Conservation (phyloP, 2,329 filamentous ascomycete species). For the Verticillium dahliae region DNA sequence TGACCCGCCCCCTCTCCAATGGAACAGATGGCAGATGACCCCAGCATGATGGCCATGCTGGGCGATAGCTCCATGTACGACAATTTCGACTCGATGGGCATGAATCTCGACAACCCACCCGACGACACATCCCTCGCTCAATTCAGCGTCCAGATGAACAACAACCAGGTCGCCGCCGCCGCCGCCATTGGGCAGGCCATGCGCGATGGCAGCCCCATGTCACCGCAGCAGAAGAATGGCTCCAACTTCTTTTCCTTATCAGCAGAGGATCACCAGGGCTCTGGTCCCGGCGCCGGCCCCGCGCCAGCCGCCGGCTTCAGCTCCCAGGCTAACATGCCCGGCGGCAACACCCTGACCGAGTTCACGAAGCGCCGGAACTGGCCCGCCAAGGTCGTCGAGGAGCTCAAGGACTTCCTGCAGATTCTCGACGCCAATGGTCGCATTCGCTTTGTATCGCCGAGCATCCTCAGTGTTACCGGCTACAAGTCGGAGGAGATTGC, state of each 20-base stretch:
- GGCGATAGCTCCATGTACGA: conserved; percentile 31
- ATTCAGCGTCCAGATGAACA: conserved; percentile 4
- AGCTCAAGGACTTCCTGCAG: conserved; percentile 81
- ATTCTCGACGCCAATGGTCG: conserved; percentile 80
- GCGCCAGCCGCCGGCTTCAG: conserved; percentile 30
- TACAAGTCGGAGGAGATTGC: conserved; percentile 65
- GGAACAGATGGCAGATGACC: conserved; percentile 17
- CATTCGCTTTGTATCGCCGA: conserved; percentile 81
- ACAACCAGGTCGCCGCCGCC: conserved; percentile 19
- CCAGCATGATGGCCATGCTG: conserved; percentile 36
- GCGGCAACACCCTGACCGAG: conserved; percentile 44
- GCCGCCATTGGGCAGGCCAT: conserved; percentile 7
- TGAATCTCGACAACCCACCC: conserved; percentile 30
- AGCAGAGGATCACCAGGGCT: background rate
- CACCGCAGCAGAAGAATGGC: background rate
- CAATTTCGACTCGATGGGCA: conserved; percentile 30
- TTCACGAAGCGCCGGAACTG: conserved; percentile 64
- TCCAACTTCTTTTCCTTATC: background rate
- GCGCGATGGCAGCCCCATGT: conserved; percentile 3
- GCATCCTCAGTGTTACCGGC: conserved; percentile 67
- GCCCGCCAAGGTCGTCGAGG: conserved; percentile 83
- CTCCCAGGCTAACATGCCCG: conserved; percentile 20
- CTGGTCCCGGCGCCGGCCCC: conserved; percentile 31
- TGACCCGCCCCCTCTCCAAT: background rate
- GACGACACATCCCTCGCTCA: conserved; percentile 19